Conservation (phyloP, 2,329 filamentous ascomycete species). For the Apiospora aurea region DNA sequence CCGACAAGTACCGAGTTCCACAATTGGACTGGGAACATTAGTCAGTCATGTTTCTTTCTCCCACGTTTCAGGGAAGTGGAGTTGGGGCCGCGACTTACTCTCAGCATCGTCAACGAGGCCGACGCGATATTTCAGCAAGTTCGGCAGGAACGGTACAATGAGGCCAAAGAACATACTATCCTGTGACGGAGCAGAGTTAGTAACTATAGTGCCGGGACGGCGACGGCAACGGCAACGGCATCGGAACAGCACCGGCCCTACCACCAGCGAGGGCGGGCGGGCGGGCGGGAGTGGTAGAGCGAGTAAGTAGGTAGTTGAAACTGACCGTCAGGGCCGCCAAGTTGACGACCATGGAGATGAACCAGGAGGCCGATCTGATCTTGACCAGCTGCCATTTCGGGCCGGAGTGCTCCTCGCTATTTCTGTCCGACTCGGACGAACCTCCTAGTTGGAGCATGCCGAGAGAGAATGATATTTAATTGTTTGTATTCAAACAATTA, state of each 20-base stretch:
- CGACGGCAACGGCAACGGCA: neutral
- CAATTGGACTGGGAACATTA: slow-evolving; percentile 1
- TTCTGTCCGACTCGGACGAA: slow-evolving; percentile 7
- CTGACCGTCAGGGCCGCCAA: slow-evolving; percentile 21
- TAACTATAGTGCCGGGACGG: neutral
- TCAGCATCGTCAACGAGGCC: neutral
- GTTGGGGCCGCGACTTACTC: neutral
- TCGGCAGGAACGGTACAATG: slow-evolving; percentile 18
- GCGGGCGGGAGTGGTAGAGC: neutral
- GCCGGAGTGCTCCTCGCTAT: neutral
- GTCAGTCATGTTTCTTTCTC: neutral
- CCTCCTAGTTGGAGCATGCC: slow-evolving; percentile 14
- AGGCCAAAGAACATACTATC: slow-evolving; percentile 24
- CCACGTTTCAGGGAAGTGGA: neutral
- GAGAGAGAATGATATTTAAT: neutral
- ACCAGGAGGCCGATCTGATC: slow-evolving; percentile 20
- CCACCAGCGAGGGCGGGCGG: no score
- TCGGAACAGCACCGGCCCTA: no score
- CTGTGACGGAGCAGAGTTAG: neutral
- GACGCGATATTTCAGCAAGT: neutral
- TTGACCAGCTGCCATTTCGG: neutral
- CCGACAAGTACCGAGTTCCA: slow-evolving; percentile 22
- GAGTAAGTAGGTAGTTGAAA: neutral
- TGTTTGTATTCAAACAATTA: neutral
- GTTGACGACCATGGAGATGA: slow-evolving; percentile 19